Evolutionary conservation across 495 filamentous ascomycete genomes (phyloP).

Genomic region (Eremomyces bilateralis): DNA sequence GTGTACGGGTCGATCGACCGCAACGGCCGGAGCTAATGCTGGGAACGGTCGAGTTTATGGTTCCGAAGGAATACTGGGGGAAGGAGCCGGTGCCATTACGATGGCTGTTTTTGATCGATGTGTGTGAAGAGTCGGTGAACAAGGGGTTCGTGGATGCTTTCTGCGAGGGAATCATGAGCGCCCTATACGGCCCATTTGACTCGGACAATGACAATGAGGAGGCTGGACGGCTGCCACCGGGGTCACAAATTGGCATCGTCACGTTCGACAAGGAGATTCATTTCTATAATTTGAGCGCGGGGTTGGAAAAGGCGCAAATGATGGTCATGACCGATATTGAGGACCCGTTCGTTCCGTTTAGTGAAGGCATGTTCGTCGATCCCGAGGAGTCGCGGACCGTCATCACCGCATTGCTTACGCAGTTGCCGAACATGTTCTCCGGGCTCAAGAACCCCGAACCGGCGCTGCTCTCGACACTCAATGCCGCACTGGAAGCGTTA

Average conservation of each 20-base stretch:
- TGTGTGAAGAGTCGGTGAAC: constrained; percentile 70
- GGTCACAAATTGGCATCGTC: constrained; percentile 80
- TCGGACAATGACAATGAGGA: constrained; percentile 31
- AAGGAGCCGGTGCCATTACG: constrained; percentile 77
- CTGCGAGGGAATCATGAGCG: constrained; percentile 67
- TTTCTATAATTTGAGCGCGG: constrained; percentile 81
- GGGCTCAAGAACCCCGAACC: constrained; percentile 74
- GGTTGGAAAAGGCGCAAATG: constrained; percentile 83
- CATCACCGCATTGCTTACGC: constrained; percentile 62
- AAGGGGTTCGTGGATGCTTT: constrained; percentile 79
- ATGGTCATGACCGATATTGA: constrained; percentile 96
- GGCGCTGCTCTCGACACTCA: constrained; percentile 62
- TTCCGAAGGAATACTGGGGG: constrained; percentile 97
- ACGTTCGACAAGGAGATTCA: constrained; percentile 92
- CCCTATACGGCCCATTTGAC: constrained; percentile 52
- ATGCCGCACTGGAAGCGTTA: constrained; percentile 59
- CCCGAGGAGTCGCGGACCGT: constrained; percentile 76
- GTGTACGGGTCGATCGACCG: constrained; percentile 67
- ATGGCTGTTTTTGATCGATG: constrained; percentile 84
- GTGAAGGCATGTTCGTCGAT: constrained; percentile 85
- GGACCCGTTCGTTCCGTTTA: constrained; percentile 86
- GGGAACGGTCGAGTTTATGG: constrained; percentile 87
- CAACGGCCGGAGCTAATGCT: constrained; percentile 75
- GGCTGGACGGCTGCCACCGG: constrained; percentile 39
- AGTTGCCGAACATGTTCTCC: constrained; percentile 67